Evolutionary conservation across 495 filamentous ascomycete species (phyloP), one percentile per base, ranked within the genome.

Genomic region (Elasticomyces elasticus): DNA sequence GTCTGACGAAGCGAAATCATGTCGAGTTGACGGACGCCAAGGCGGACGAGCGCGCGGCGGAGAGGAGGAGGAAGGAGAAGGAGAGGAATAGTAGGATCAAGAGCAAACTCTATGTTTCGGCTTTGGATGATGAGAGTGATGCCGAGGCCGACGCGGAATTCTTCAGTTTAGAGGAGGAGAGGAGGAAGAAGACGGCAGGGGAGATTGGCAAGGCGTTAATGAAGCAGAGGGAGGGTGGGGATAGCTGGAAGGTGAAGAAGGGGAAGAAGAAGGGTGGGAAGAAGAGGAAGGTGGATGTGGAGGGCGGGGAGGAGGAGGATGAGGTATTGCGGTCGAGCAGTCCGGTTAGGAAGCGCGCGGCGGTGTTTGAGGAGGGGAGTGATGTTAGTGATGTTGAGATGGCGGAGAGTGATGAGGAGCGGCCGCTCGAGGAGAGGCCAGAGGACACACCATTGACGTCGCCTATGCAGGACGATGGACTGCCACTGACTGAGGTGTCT

Each of bases 101-200:
- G 74, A 89, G 84, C 64, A 79, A 80, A 19, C 67, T 91, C 35
- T 94, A 80, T 66, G 84, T 98, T 31, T 76, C 83, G 56, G 78
- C 80, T 31, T 86, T 82, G 56, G 88, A 92, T 51, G 87, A 94
- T 56, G 79, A 74, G n/a, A 84, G 85, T 50, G 80, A 76, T 59
- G 77, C 76, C 30, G 81, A 84, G 46, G 71, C 72, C 35, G 79
- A 86, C 62, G 67, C 65, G 50, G 76, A 76, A 37, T 94, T 92
- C 66, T 94, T 89, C 70, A 63, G 64, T 5, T 69, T 73, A n/a
- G 86, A 92, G 67, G 75, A 77, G 65, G 69, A 76, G 54, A 68
- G 74, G 55, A 68, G 81, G 55, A 70, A 74, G 55, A 65, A 68
- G 31, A 76, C 81, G 54, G 68, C 67, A 45, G 66, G 71, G 44